These are phyloP conservation scores for Lactarius hengduanensis DNA, from an alignment of 768 basidiomycete genomes.

Conservation along the genomic window DNA sequence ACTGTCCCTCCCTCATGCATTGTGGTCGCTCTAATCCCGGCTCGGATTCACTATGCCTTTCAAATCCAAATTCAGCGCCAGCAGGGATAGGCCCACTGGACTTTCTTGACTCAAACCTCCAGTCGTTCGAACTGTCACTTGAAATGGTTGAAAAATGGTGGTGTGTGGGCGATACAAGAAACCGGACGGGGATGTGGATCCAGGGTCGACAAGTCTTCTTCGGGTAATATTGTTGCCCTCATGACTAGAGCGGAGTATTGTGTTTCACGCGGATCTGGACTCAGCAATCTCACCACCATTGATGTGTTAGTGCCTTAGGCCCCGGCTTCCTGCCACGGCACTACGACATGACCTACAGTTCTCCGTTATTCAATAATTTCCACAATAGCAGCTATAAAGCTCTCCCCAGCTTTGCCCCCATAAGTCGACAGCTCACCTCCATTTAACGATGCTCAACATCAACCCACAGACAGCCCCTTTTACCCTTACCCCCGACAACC, in stretches of 20 bases:
- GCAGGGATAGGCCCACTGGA: conserved; percentile 64
- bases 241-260: not conserved
- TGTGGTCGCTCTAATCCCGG: conserved; percentile 8
- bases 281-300: not conserved
- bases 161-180: conserved; percentile 72
- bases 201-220: conserved; percentile 49
- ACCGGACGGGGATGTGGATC: conserved; percentile 71
- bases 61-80: conserved; percentile 30
- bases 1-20: not conserved
- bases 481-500: conserved; percentile 15
- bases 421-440: not conserved
- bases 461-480: conserved; percentile 24
- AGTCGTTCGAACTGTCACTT: conserved; percentile 33
- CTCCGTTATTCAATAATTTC: not conserved
- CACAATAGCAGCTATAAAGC: conserved; percentile 11
- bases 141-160: conserved; percentile 88
- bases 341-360: not conserved
- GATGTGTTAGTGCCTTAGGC: not conserved
- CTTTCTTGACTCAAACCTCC: conserved; percentile 51
- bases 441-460: conserved; percentile 11
- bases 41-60: conserved; percentile 18
- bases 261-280: conserved; percentile 1
- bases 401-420: not conserved
- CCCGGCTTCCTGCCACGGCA: not conserved
- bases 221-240: conserved; percentile 9